Evolutionary conservation across 2,329 filamentous ascomycete genomes (phyloP), one percentile per base, ranked within the genome.

Genomic region (Diaporthe velutina): DNA sequence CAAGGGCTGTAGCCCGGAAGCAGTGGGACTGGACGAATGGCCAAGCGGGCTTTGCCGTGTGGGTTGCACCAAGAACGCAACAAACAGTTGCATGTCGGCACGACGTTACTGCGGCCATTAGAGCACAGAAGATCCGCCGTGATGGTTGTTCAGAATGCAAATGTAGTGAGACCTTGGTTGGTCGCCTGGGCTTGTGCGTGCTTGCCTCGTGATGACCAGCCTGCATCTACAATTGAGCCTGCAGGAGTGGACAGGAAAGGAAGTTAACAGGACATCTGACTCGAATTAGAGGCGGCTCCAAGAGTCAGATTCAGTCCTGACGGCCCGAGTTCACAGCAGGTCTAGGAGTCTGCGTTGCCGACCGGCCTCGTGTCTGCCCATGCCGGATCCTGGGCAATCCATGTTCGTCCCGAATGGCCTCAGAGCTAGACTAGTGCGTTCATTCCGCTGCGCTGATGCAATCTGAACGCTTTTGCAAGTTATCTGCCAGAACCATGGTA

Each of bases 281-380:
- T 42, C 17, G 15, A 45, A 72, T 45, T 17, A 28, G 22, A 72
- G 60, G 57, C 57, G 33, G 70, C 28, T 38, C 35, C 70, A 42
- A 72, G 33, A 33, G 35, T n/a, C 48, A 64, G 70, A 45, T 64
- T 52, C 33, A 64, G 42, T 42, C 48, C 57, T 38, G 45, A 61
- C 70, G 70, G 70, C 70, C 70, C 70, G 70, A 64, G 45, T 72
- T 28, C 55, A 64, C 33, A 54, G 48, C 57, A 64, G 57, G 57
- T 17, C 28, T 35, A 22, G 55, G 54, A 42, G 35, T 19, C 28
- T 54, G 70, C 33, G 33, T n/a, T 72, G 70, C 70, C 57, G 70
- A 72, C 52, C 35, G 30, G 45, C 35, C 33, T 58, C 30, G 28
- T 54, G n/a, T 40, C 48, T 42, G 58, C 33, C 40, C 38, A 64